Evolutionary conservation across 345 rosid genomes (phyloP), one percentile per base, ranked within the genome.

Genomic region (Gossypium stocksii): DNA sequence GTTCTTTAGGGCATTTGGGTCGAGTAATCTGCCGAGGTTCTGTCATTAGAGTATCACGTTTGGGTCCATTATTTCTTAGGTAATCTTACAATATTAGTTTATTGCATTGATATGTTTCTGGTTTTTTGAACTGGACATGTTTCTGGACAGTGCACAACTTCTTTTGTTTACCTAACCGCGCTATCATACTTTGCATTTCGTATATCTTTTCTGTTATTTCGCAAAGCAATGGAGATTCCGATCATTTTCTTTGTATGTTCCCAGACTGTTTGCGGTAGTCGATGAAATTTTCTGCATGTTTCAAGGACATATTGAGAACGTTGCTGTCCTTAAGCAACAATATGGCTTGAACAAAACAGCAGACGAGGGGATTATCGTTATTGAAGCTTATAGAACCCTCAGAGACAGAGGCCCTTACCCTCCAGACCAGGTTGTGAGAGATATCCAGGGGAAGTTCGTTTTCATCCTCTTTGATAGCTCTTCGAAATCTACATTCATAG

Each of bases 401-500:
- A 87, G 98, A 74, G 99, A 95, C 72, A 89, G 98, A 61, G 97
- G 99, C 73, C 98, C 97, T 19, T 95, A 95, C 71, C 90, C 98
- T 68, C 90, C 92, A 0, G 97, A 91, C 75, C 99, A 91, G 85
- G 99, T 95, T 48, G 92, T 93, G 38, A 86, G 89, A 88, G 98
- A 90, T 63, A 78, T 95, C 46, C 83, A 82, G 17, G 97, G 99
- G 54, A 95, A 87, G 73, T 95, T 83, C 70, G 90, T 89, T 0
- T 93, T 93, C 66, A 70, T 90, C 69, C 88, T 93, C 74, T 93
- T 72, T 10, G 99, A 95, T 75, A 81, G 89, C 80, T 68, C 90
- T 66, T 80, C 90, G 0, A 85, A 90, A 65, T 78, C 84, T 19
- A 77, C 85, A 70, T 91, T 95, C 74, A 23, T 93, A 41, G 97